Conservation (phyloP, 2,329 filamentous ascomycete species). For the Arthrobotrys megalospora region DNA sequence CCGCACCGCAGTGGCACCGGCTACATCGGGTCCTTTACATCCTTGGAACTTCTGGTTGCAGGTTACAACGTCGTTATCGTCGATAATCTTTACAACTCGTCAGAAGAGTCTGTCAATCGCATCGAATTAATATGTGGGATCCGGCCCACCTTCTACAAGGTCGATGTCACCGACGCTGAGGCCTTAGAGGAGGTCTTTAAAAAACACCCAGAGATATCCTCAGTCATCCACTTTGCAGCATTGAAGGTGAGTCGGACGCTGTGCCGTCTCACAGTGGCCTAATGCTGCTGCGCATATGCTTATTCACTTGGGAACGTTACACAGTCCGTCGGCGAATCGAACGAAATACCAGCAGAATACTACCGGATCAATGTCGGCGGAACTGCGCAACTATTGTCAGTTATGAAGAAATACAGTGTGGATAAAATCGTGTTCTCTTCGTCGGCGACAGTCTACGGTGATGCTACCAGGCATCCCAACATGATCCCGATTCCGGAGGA, state of each 20-base stretch:
- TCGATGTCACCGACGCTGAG: slow-evolving; percentile 88
- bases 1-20: slow-evolving; percentile 82
- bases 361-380: slow-evolving; percentile 97
- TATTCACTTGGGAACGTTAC: slow-evolving; percentile 27
- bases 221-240: slow-evolving; percentile 98
- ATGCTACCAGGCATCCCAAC: slow-evolving; percentile 93
- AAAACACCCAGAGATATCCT: slow-evolving; percentile 93
- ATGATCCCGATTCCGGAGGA: slow-evolving; percentile 99
- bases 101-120: slow-evolving; percentile 88
- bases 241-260: slow-evolving; percentile 78
- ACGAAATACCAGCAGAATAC: slow-evolving; percentile 95
- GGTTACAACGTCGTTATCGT: slow-evolving; percentile 97
- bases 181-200: slow-evolving; percentile 88
- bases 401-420: slow-evolving; percentile 91
- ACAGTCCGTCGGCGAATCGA: slow-evolving; percentile 96
- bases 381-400: slow-evolving; percentile 85
- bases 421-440: slow-evolving; percentile 99
- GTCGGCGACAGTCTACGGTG: slow-evolving; percentile 97
- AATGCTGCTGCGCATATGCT: slow-evolving; percentile 19
- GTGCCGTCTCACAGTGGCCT: no score
- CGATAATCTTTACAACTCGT: slow-evolving; percentile 98
- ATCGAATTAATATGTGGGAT: slow-evolving; percentile 95
- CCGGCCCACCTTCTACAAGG: slow-evolving; percentile 85
- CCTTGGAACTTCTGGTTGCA: slow-evolving; percentile 90
- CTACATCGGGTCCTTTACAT: slow-evolving; percentile 98